Percentiles rank a stretch among this genome's conserved stretches.
Evolutionary conservation across 1,284 basidiomycete genomes (phyloP).

Genomic region (Ceratobasidium sp.): DNA sequence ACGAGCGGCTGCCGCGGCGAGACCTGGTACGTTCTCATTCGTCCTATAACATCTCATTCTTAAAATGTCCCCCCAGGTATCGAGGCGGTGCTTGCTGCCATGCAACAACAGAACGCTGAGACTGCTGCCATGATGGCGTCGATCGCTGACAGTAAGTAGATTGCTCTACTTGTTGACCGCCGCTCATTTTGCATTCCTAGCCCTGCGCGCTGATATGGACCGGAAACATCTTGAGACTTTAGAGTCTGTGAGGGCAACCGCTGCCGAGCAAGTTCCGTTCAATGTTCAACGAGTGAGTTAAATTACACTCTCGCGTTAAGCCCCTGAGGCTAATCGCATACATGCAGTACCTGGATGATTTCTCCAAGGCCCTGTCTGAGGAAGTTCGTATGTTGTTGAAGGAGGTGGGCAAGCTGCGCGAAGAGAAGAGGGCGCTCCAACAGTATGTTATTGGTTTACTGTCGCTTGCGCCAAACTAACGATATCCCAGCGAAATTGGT

Average conservation of each 20-base stretch:
- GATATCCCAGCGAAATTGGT: constrained; percentile 49
- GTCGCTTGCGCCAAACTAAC: constrained; percentile 1
- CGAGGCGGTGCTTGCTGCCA: constrained; percentile 49
- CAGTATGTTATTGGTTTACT: constrained; percentile 45
- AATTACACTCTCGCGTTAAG: background rate
- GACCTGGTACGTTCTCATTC: constrained; percentile 47
- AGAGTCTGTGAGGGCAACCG: constrained; percentile 50
- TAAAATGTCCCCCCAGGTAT: constrained; percentile 43
- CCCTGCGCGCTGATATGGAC: constrained; percentile 48
- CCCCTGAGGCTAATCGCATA: constrained; percentile 19
- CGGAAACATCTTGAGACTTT: constrained; percentile 48
- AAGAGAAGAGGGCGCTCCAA: constrained; percentile 51
- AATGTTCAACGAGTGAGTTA: constrained; percentile 50
- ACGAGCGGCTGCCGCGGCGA: constrained; percentile 47
- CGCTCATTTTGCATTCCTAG: constrained; percentile 33
- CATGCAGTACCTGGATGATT: constrained; percentile 51
- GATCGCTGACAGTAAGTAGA: constrained; percentile 49
- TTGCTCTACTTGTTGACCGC: background rate
- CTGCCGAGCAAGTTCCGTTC: constrained; percentile 50
- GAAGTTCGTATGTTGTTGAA: constrained; percentile 52
- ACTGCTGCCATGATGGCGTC: constrained; percentile 47
- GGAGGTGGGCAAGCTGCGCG: constrained; percentile 51
- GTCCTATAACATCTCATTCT: background rate
- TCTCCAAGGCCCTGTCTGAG: constrained; percentile 50
- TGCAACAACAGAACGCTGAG: constrained; percentile 50